Conservation (phyloP, 208 protist species). For the Trypanosomatidae sp. region DNA sequence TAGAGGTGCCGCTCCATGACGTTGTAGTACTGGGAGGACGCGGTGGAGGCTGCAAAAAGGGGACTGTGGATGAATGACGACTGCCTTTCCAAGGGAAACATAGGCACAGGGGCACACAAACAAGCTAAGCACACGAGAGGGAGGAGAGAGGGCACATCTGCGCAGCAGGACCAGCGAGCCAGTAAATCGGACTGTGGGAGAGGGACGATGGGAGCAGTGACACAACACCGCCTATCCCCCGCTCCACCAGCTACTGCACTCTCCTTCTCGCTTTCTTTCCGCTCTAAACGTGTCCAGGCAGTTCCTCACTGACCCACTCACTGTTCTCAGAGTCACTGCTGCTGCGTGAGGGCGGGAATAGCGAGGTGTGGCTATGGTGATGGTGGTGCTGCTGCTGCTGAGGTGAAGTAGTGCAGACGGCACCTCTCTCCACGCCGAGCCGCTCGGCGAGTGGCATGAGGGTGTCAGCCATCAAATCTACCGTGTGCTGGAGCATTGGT, state of each 20-base stretch:
- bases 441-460: constrained; percentile 32
- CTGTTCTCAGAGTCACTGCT: neutral
- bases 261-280: neutral
- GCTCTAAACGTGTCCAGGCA: neutral
- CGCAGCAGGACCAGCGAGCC: neutral
- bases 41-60: neutral
- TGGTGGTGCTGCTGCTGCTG: neutral
- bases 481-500: constrained; percentile 34
- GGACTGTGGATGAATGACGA: neutral
- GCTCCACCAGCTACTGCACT: neutral
- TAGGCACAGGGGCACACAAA: neutral
- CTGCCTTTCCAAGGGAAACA: neutral
- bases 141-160: neutral
- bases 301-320: neutral
- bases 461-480: constrained; percentile 28
- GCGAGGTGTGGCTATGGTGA: neutral
- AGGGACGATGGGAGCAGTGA: neutral
- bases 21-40: neutral
- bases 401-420: constrained; percentile 22
- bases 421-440: constrained; percentile 33
- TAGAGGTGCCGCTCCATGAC: neutral
- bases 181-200: too few species aligned
- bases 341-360: constrained; percentile 6
- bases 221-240: neutral
- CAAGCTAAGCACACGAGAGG: neutral